Base-by-base conservation (phyloP, 2,329 filamentous ascomycete species). In the Colletotrichum sp. region DNA sequence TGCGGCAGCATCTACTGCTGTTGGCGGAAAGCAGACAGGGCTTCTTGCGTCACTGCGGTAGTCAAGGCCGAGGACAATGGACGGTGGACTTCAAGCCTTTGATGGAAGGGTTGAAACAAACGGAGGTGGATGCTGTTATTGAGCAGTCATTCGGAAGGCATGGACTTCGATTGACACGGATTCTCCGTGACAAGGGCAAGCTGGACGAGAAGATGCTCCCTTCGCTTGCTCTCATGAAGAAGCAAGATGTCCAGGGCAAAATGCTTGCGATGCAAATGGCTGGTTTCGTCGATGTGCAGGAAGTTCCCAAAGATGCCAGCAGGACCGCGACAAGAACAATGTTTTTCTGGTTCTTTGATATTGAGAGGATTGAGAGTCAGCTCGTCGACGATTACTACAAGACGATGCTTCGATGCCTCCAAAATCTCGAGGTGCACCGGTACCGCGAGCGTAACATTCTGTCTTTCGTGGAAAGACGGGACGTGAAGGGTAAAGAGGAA, bases 181-280 rank as follows among this genome's bases (percentile, higher is more conserved):
- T 99, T 71, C 90, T 99, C 24, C 91, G 94, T 52, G 93, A 94
- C 75, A 95, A 96, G 82, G 97, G 97, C 69, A 98, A 97, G 82
- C 89, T 99, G n/a, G 96, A 99, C 79, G 97, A 99, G 84, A 98
- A 98, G 84, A 93, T 95, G 76, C 89, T 98, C 15, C 94, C 95
- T 49, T 93, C 93, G 66, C 90, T 96, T 72, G 95, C 94, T 69
- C 91, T 99, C 76, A 93, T 98, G 88, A 94, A 94, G 73, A 95
- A 96, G 80, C 93, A 94, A 74, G 95, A 98, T 69, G 92, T 99
- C 28, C 95, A 97, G 63, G 92, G 93, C 74, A 94, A 96, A 77
- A 93, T 99, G 85, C 93, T 95, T 16, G 92, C 93, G 77, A 95
- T 99, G 90, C 95, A 98, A 79, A 93, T 95, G 83, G 92, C 93